Evolutionary conservation across 768 basidiomycete species (phyloP).

Genomic region (Pleurotus giganteus): DNA sequence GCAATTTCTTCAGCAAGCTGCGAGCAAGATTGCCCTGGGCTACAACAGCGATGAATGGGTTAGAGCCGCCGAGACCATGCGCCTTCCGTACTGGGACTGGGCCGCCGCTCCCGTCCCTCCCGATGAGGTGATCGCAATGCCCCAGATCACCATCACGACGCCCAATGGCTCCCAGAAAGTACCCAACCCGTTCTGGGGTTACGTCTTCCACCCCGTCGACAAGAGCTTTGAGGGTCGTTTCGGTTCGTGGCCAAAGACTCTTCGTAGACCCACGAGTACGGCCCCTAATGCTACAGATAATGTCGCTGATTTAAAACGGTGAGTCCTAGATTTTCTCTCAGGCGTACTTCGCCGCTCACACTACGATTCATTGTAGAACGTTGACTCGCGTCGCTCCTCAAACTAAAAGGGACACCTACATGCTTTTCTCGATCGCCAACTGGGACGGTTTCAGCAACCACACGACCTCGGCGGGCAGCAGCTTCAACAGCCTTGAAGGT

Average conservation of each 20-base stretch:
- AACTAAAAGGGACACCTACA: conserved; percentile 30
- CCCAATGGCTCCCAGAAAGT: conserved; percentile 25
- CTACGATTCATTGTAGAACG: conserved; percentile 13
- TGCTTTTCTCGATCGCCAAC: conserved; percentile 33
- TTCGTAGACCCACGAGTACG: conserved; percentile 28
- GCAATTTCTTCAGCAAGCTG: conserved; percentile 46
- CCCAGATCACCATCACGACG: conserved; percentile 29
- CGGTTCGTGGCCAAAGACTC: conserved; percentile 29
- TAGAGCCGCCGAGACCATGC: conserved; percentile 33
- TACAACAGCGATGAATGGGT: conserved; percentile 36
- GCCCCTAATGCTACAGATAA: conserved; percentile 27
- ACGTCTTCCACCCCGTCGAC: conserved; percentile 28
- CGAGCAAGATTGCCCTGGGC: conserved; percentile 36
- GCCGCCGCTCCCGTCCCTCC: conserved; percentile 39
- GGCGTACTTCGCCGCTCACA: neutral
- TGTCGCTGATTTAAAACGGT: conserved; percentile 27
- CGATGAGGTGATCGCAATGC: conserved; percentile 32
- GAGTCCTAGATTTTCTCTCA: conserved; percentile 2
- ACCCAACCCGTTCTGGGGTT: conserved; percentile 22
- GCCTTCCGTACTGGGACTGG: conserved; percentile 56
- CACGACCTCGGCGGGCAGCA: conserved; percentile 33
- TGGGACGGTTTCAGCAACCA: conserved; percentile 51
- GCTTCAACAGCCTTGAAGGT: conserved; percentile 46
- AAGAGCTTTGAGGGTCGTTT: conserved; percentile 28
- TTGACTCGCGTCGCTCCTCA: conserved; percentile 22